Evolutionary conservation across 345 rosid genomes (phyloP).

Genomic region (Salix dunnii): DNA sequence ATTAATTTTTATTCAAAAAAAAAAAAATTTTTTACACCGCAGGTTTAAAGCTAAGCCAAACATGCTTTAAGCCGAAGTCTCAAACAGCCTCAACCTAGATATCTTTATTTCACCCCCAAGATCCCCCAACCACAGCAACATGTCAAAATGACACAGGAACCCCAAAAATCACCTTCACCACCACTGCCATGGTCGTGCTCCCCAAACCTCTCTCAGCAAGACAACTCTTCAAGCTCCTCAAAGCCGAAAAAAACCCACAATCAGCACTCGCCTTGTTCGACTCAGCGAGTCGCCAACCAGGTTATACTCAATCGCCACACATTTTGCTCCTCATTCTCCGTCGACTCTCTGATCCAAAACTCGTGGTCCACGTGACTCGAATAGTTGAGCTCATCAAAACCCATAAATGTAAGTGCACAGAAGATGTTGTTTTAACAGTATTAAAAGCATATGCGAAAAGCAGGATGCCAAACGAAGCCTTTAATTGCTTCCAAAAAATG

Average conservation of each 20-base stretch:
- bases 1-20: no score
- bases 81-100: no score
- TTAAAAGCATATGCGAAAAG: constrained; percentile 61
- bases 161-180: not conserved
- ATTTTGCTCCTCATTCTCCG: constrained; percentile 81
- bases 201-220: constrained; percentile 52
- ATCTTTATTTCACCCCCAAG: no score
- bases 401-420: constrained; percentile 61
- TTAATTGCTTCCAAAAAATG: constrained; percentile 61
- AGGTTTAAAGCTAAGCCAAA: no score
- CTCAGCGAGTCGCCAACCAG: constrained; percentile 53
- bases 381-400: constrained; percentile 54
- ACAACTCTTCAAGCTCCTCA: constrained; percentile 60
- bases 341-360: constrained; percentile 48
- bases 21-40: no score
- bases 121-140: no score
- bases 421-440: constrained; percentile 66
- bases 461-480: constrained; percentile 59
- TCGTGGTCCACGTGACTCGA: constrained; percentile 43
- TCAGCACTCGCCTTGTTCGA: constrained; percentile 62
- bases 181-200: constrained; percentile 51
- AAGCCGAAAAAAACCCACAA: constrained; percentile 47
- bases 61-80: no score
- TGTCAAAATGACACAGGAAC: constrained; percentile 1
- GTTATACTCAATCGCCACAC: constrained; percentile 50